These are phyloP conservation scores for Wickerhamomyces pijperi DNA, from an alignment of 805 yeast genomes.

Conservation along the genomic window DNA sequence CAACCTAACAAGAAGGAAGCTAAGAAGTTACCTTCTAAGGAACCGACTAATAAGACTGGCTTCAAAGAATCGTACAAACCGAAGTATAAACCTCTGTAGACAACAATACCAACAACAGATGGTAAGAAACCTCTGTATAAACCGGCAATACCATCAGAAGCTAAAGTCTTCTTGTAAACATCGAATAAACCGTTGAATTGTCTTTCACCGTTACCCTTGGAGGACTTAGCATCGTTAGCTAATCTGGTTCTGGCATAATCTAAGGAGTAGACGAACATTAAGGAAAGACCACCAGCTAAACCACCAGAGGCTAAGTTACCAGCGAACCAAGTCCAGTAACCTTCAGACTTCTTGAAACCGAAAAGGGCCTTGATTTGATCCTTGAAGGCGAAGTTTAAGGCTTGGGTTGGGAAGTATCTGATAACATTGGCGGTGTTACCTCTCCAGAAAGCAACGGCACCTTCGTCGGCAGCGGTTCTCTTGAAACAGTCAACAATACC, in stretches of 20 bases:
- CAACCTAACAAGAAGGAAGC: slow-evolving; percentile 96
- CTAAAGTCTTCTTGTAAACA: slow-evolving; percentile 92
- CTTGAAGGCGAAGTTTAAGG: slow-evolving; percentile 96
- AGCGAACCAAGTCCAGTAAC: slow-evolving; percentile 88
- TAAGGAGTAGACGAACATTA: slow-evolving; percentile 88
- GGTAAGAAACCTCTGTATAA: slow-evolving; percentile 99
- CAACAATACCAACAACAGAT: slow-evolving; percentile 94
- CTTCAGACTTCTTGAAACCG: slow-evolving; percentile 94
- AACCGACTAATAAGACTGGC: slow-evolving; percentile 90
- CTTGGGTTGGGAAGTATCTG: slow-evolving; percentile 99
- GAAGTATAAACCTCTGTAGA: slow-evolving; percentile 98
- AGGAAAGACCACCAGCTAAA: slow-evolving; percentile 94
- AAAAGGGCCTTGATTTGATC: slow-evolving; percentile 92
- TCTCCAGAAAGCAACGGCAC: slow-evolving; percentile 93
- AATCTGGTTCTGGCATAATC: slow-evolving; percentile 98
- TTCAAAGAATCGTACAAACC: slow-evolving; percentile 95
- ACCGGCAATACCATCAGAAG: slow-evolving; percentile 96
- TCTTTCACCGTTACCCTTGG: slow-evolving; percentile 81
- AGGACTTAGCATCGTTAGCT: slow-evolving; percentile 93
- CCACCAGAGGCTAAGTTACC: slow-evolving; percentile 99
- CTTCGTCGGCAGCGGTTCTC: slow-evolving; percentile 91
- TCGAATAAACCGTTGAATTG: slow-evolving; percentile 95
- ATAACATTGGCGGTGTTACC: slow-evolving; percentile 99
- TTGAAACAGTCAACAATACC: slow-evolving; percentile 92
- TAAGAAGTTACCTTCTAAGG: slow-evolving; percentile 86